These are phyloP conservation scores for Sporisorium reilianum DNA, from an alignment of 1,284 basidiomycete species.

Conservation along the genomic window DNA sequence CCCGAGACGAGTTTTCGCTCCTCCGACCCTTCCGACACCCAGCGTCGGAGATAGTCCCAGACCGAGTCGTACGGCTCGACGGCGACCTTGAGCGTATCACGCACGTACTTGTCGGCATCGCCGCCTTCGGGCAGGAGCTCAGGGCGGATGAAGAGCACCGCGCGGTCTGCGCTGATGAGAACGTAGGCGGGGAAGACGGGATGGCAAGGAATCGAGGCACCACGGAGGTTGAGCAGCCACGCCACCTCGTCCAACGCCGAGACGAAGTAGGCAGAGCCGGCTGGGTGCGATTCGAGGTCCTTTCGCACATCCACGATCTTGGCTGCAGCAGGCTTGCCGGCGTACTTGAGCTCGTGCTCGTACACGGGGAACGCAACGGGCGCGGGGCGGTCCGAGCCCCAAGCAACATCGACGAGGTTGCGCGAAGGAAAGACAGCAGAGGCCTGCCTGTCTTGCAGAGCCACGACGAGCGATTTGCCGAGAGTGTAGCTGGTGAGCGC, in stretches of 20 bases:
- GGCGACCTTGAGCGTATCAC: slow-evolving; percentile 31
- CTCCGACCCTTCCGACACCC: slow-evolving; percentile 24
- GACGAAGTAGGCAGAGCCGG: slow-evolving; percentile 53
- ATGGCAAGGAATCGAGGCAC: slow-evolving; percentile 61
- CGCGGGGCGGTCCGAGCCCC: slow-evolving; percentile 77
- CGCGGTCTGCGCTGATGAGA: slow-evolving; percentile 31
- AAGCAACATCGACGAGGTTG: slow-evolving; percentile 88
- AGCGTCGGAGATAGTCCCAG: slow-evolving; percentile 47
- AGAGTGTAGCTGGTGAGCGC: slow-evolving; percentile 82
- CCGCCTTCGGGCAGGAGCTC: slow-evolving; percentile 42
- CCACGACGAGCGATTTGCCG: slow-evolving; percentile 69
- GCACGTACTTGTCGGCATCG: slow-evolving; percentile 41
- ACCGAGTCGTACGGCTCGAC: slow-evolving; percentile 50
- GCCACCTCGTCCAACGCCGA: slow-evolving; percentile 64
- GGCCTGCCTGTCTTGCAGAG: slow-evolving; percentile 18
- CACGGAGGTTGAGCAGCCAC: slow-evolving; percentile 65
- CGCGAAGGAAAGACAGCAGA: slow-evolving; percentile 74
- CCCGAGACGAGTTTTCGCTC: slow-evolving; percentile 51
- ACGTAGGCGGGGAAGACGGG: slow-evolving; percentile 66
- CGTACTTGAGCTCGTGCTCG: slow-evolving; percentile 79
- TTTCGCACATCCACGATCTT: slow-evolving; percentile 63
- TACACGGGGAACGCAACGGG: slow-evolving; percentile 80
- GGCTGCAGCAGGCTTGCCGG: slow-evolving; percentile 73
- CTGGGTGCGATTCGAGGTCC: slow-evolving; percentile 37
- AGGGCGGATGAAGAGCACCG: slow-evolving; percentile 53